phyloP scores from a whole-genome alignment of 768 basidiomycete species.

The Agrocybe praecox region DNA sequence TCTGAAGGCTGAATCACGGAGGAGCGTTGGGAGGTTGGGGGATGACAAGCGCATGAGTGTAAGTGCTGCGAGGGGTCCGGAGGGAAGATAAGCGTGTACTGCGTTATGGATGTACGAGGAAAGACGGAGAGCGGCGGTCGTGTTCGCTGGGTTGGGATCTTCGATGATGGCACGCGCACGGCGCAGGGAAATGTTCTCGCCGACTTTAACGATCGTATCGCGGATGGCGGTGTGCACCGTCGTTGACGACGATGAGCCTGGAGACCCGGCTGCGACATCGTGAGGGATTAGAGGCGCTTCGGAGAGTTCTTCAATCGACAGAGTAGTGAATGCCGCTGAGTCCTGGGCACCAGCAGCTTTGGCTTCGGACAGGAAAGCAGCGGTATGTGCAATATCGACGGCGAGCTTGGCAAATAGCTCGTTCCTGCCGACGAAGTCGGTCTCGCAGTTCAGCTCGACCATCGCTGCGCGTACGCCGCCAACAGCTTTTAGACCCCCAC shows the following conservation, averaged over 20 bases:
- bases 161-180: slow-evolving; percentile 54
- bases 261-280: slow-evolving; percentile 25
- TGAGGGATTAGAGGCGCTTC: slow-evolving; percentile 70
- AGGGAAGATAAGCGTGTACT: slow-evolving; percentile 36
- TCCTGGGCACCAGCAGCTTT: slow-evolving; percentile 7
- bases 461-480: slow-evolving; percentile 76
- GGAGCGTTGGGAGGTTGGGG: slow-evolving; percentile 40
- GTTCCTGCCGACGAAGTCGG: slow-evolving; percentile 93
- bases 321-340: slow-evolving; percentile 42
- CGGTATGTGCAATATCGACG: slow-evolving; percentile 80
- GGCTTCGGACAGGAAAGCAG: slow-evolving; percentile 68
- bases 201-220: slow-evolving; percentile 72
- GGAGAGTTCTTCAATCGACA: slow-evolving; percentile 49
- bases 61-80: slow-evolving; percentile 65
- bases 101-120: slow-evolving; percentile 69
- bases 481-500: slow-evolving; percentile 40
- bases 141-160: slow-evolving; percentile 29
- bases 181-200: slow-evolving; percentile 76
- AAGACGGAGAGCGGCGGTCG: slow-evolving; percentile 42
- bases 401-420: slow-evolving; percentile 79
- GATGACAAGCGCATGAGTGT: slow-evolving; percentile 49
- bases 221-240: slow-evolving; percentile 68
- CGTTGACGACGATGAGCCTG: background rate
- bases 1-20: slow-evolving; percentile 50
- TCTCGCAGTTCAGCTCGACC: slow-evolving; percentile 95